phyloP scores from a whole-genome alignment of 2,329 filamentous ascomycete species.

The Phialocephala subalpina region DNA sequence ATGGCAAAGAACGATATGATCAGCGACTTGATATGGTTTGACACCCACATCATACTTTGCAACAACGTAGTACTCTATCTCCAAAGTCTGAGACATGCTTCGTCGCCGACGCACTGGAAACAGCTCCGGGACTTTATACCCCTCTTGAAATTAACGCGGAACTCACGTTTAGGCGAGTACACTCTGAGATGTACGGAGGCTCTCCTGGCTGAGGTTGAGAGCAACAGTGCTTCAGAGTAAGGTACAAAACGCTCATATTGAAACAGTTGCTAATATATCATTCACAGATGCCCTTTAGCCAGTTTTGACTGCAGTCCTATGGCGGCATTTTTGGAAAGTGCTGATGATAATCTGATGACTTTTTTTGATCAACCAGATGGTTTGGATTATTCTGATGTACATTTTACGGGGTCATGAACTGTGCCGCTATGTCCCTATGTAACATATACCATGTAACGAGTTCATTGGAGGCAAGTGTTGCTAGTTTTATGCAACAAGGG shows the following conservation, averaged over 20 bases:
- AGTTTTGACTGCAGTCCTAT: conserved; percentile 2
- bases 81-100: not conserved
- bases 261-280: conserved; percentile 7
- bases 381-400: conserved; percentile 8
- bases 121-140: conserved; percentile 7
- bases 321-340: conserved; percentile 1
- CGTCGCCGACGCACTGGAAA: conserved; percentile 7
- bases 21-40: conserved; percentile 3
- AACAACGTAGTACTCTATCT: conserved; percentile 4
- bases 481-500: conserved; percentile 4
- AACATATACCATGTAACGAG: conserved; percentile 2
- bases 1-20: conserved; percentile 8
- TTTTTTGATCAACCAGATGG: conserved; percentile 8
- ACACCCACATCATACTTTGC: conserved; percentile 1
- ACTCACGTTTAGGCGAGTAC: conserved; percentile 5
- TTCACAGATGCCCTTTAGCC: conserved; percentile 3
- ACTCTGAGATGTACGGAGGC: conserved; percentile 5
- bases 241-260: conserved; percentile 1
- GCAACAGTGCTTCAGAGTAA: conserved; percentile 9
- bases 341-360: conserved; percentile 5
- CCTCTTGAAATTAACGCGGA: conserved; percentile 6
- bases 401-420: conserved; percentile 3
- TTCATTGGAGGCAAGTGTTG: conserved; percentile 5
- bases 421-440: not conserved
- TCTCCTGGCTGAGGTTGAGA: conserved; percentile 7